phyloP scores from a whole-genome alignment of 495 filamentous ascomycete species.

The Friedmanniomyces endolithicus region DNA sequence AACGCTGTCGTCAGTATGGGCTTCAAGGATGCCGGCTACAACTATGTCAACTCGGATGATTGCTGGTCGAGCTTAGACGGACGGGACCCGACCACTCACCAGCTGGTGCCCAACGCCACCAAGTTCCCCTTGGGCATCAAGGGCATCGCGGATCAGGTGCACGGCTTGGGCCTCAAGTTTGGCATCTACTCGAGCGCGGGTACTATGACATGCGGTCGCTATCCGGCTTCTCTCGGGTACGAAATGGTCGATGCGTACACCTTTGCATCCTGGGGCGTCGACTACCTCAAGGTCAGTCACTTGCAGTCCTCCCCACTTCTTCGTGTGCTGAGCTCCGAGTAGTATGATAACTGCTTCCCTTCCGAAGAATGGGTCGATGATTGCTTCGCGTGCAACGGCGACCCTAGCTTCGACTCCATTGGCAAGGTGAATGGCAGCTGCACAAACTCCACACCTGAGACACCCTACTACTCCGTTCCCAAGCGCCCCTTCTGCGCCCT shows the following conservation, averaged over 20 bases:
- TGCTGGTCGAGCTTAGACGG: conserved; percentile 22
- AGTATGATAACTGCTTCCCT: conserved; percentile 61
- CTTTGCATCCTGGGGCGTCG: conserved; percentile 54
- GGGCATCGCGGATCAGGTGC: conserved; percentile 21
- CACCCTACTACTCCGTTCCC: background rate
- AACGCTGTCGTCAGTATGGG: conserved; percentile 24
- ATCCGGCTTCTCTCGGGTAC: conserved; percentile 48
- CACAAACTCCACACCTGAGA: conserved; percentile 23
- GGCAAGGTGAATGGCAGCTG: conserved; percentile 19
- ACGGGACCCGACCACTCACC: conserved; percentile 26
- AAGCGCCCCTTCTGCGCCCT: conserved; percentile 6
- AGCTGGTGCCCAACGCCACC: conserved; percentile 41
- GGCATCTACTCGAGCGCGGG: conserved; percentile 40
- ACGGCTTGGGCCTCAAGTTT: conserved; percentile 27
- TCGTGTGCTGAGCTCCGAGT: too few species aligned
- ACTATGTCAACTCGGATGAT: conserved; percentile 29
- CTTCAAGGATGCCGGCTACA: conserved; percentile 27
- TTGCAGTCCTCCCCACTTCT: background rate
- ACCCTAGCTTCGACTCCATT: conserved; percentile 2
- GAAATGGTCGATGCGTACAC: conserved; percentile 50
- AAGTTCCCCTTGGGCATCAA: conserved; percentile 27
- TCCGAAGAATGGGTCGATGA: conserved; percentile 34
- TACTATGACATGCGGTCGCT: conserved; percentile 48
- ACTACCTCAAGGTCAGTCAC: conserved; percentile 34
- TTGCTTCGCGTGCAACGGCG: conserved; percentile 27